phyloP scores from a whole-genome alignment of 192 early-diverging fungal species.

The Cetraspora pellucida region DNA sequence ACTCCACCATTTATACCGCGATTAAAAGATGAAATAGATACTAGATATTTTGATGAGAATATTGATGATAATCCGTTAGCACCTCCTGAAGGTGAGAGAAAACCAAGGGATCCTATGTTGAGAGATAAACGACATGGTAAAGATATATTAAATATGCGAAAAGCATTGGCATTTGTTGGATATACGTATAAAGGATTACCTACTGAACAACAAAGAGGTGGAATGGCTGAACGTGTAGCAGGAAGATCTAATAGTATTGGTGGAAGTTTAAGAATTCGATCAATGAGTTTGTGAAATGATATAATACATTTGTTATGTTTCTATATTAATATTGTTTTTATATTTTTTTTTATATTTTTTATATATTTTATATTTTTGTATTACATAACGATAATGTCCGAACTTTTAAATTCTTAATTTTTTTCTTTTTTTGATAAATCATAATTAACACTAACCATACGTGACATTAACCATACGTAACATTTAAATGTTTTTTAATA shows the following conservation, averaged over 20 bases:
- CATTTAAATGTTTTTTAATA: too few species aligned
- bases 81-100: constrained; percentile 47
- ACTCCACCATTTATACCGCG: constrained; percentile 86
- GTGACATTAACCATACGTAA: too few species aligned
- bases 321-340: too few species aligned
- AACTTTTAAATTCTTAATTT: too few species aligned
- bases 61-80: constrained; percentile 48
- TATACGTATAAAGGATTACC: constrained; percentile 56
- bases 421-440: too few species aligned
- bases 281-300: constrained; percentile 26
- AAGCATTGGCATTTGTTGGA: constrained; percentile 64
- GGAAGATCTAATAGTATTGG: constrained; percentile 38
- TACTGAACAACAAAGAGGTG: constrained; percentile 43
- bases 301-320: too few species aligned
- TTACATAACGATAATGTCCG: too few species aligned
- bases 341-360: too few species aligned
- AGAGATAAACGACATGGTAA: constrained; percentile 51
- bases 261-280: constrained; percentile 13
- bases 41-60: constrained; percentile 86
- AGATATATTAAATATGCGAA: constrained; percentile 62
- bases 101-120: constrained; percentile 44
- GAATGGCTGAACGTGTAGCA: constrained; percentile 38
- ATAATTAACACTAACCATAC: too few species aligned
- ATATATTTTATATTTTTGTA: too few species aligned
- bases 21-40: constrained; percentile 76